Evolutionary conservation across 2,329 filamentous ascomycete genomes (phyloP), one percentile per base, ranked within the genome.

Genomic region (Truncatella angustata): DNA sequence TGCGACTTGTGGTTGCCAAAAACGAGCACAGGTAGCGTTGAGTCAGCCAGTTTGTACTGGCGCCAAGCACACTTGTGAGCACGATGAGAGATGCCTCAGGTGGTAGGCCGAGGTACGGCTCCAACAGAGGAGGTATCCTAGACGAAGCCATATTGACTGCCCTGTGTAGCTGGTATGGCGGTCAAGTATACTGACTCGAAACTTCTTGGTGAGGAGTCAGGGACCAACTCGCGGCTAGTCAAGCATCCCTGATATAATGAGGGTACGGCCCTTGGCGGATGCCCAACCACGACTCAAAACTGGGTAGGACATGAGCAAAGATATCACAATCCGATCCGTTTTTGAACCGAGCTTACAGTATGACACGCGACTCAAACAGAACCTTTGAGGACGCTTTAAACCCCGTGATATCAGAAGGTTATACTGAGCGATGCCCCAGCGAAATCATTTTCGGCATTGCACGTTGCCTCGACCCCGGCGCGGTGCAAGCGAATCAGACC

Each of bases 51-150:
- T 86, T 87, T 2, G 84, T 75, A 55, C 75, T 80, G 16, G 83
- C 81, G 43, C 82, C 82, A 11, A 87, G 74, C 26, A 90, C 84
- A 56, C 81, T 82, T 14, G 87, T 91, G 49, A 92, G 70, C 11
- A 91, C 77, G 18, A 83, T 73, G 35, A 91, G 78, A 32, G 84
- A 82, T 14, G 77, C 71, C 58, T 82, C 76, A 5, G 75, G 71
- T 4, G 83, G 83, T 1, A 85, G 75, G 43, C 70, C 63, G 47
- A 88, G 75, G 66, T 87, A 87, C 5, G 84, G 77, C 60, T 87
- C 80, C 12, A 91, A 74, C 3, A 87, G 78, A 51, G 81, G 75
- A 3, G 88, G 87, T 54, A 83, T 79, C 55, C 79, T 40, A 35
- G 14, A 75, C 5, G 77, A 74, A 16, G 78, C 70, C 72, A 77